Evolutionary conservation across 345 rosid species (phyloP).

Genomic region (Fremontodendron californicum): DNA sequence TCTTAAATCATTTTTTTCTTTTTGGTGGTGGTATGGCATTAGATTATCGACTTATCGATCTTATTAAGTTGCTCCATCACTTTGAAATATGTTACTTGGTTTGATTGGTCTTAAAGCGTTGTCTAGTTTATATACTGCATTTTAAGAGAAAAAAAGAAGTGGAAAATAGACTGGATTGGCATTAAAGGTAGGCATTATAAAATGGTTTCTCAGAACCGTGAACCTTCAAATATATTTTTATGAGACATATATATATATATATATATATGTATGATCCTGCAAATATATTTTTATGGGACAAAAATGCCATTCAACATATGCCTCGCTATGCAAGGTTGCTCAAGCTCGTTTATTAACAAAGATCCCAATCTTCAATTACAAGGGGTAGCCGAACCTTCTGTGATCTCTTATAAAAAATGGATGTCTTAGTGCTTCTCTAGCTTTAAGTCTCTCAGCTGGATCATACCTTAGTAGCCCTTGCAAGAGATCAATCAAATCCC

Average conservation of each 20-base stretch:
- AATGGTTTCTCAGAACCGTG: neutral
- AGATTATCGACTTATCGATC: neutral
- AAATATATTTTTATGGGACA: neutral
- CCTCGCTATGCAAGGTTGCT: neutral
- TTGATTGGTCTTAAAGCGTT: neutral
- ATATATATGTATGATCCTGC: neutral
- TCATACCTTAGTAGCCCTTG: conserved; percentile 71
- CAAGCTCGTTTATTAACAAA: neutral
- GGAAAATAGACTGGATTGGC: neutral
- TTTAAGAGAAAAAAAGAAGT: neutral
- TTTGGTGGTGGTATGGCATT: neutral
- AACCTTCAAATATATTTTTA: neutral
- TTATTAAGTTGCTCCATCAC: neutral
- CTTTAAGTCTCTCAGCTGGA: conserved; percentile 58
- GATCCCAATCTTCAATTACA: conserved; percentile 17
- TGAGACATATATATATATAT: neutral
- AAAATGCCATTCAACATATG: neutral
- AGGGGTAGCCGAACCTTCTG: conserved; percentile 36
- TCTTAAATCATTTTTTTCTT: neutral
- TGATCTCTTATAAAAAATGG: conserved; percentile 64
- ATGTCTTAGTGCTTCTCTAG: conserved; percentile 63
- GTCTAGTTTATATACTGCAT: neutral
- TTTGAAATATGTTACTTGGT: neutral
- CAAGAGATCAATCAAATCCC: conserved; percentile 68
- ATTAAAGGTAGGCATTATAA: neutral